These are phyloP conservation scores for Cordyceps militaris DNA, from an alignment of 2,329 filamentous ascomycete species.

Conservation along the genomic window DNA sequence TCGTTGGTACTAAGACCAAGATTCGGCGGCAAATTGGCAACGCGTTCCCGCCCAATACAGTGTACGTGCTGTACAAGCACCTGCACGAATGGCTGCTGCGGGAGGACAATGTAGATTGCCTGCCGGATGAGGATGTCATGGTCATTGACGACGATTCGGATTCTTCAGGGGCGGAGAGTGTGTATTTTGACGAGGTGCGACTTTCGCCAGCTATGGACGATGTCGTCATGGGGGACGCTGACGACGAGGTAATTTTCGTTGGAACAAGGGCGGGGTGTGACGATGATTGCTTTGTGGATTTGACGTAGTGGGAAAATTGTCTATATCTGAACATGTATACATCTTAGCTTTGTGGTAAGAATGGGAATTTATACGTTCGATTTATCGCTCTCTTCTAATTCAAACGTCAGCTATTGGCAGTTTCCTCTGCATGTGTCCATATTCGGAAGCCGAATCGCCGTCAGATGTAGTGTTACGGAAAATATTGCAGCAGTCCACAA, in stretches of 20 bases:
- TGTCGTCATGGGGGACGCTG: slow-evolving; percentile 7
- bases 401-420: background rate
- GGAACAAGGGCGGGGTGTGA: background rate
- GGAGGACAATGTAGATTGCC: slow-evolving; percentile 30
- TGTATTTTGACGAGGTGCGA: slow-evolving; percentile 5
- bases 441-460: background rate
- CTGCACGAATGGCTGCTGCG: slow-evolving; percentile 38
- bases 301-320: background rate
- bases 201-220: slow-evolving; percentile 23
- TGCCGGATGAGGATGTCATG: slow-evolving; percentile 16
- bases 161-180: slow-evolving; percentile 1
- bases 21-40: slow-evolving; percentile 67
- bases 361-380: background rate
- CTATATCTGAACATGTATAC: background rate
- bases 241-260: slow-evolving; percentile 10
- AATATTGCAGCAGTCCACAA: background rate
- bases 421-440: too few species aligned
- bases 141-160: slow-evolving; percentile 22
- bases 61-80: slow-evolving; percentile 42
- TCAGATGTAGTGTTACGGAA: background rate
- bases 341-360: background rate
- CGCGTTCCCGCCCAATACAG: slow-evolving; percentile 61
- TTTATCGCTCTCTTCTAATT: background rate
- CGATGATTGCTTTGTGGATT: slow-evolving; percentile 1
- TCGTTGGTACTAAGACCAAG: slow-evolving; percentile 35